Percentiles rank a stretch among this genome's conserved stretches.
Evolutionary conservation across 495 filamentous ascomycete species (phyloP).

Genomic region (Talaromyces liani): DNA sequence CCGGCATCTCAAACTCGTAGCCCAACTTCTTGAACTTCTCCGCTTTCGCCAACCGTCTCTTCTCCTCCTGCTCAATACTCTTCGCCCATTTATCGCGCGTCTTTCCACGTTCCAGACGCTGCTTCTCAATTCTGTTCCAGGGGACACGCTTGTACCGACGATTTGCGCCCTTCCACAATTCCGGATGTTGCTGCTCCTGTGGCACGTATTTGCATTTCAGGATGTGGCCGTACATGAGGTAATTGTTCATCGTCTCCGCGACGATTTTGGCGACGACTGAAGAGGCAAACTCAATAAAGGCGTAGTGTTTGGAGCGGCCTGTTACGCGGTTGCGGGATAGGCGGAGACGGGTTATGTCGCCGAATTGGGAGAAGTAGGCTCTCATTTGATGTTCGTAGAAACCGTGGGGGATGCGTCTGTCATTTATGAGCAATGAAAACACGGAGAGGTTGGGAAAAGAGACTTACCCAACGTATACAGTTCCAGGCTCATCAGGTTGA

Average conservation of each 20-base stretch:
- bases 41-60: conserved; percentile 54
- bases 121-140: conserved; percentile 73
- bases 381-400: conserved; percentile 97
- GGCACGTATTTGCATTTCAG: conserved; percentile 77
- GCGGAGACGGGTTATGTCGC: conserved; percentile 69
- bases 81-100: conserved; percentile 70
- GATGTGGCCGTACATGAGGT: conserved; percentile 88
- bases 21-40: conserved; percentile 72
- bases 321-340: conserved; percentile 87
- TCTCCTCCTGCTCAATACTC: conserved; percentile 61
- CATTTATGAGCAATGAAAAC: conserved; percentile 14
- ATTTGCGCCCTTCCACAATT: conserved; percentile 82
- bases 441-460: neutral
- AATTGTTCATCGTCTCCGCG: conserved; percentile 93
- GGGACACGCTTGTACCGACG: conserved; percentile 82
- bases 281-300: conserved; percentile 83
- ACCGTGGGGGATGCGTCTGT: conserved; percentile 75
- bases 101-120: conserved; percentile 58
- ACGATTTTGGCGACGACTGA: conserved; percentile 78
- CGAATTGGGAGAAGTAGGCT: conserved; percentile 93
- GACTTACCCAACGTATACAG: conserved; percentile 71
- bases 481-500: conserved; percentile 52
- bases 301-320: conserved; percentile 82
- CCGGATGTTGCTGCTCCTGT: conserved; percentile 64
- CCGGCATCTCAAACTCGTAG: conserved; percentile 75